These are phyloP conservation scores for Fistulina hepatica DNA, from an alignment of 1,284 basidiomycete genomes.

Conservation along the genomic window DNA sequence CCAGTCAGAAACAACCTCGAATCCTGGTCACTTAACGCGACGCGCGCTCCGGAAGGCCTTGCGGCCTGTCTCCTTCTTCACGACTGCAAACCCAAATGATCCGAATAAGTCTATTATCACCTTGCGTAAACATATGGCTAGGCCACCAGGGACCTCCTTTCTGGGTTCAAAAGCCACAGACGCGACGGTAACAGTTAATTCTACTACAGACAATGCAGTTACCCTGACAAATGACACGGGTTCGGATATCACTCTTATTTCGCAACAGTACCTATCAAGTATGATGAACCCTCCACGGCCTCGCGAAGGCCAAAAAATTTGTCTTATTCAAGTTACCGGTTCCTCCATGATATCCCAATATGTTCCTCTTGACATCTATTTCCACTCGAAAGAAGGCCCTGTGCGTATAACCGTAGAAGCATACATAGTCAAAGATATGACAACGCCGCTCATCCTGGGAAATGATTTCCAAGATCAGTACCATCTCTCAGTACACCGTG, in stretches of 20 bases:
- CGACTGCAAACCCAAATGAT: not conserved
- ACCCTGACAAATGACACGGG: conserved; percentile 11
- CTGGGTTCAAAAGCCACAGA: conserved; percentile 8
- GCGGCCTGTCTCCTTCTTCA: conserved; percentile 1
- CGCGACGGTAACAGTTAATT: conserved; percentile 4
- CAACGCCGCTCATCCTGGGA: conserved; percentile 20
- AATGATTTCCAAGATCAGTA: conserved; percentile 24
- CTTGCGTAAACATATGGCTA: conserved; percentile 9
- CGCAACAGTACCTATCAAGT: conserved; percentile 9
- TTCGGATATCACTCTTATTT: conserved; percentile 18
- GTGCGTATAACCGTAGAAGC: conserved; percentile 21
- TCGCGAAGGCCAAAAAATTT: conserved; percentile 16
- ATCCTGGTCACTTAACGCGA: not conserved
- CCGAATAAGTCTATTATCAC: conserved; percentile 1
- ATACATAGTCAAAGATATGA: conserved; percentile 19
- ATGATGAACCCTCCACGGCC: conserved; percentile 10
- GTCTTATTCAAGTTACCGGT: conserved; percentile 20
- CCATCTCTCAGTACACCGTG: conserved; percentile 19
- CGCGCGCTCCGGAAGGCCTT: conserved; percentile 1
- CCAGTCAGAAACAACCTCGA: not conserved
- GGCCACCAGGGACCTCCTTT: conserved; percentile 10
- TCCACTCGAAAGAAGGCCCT: conserved; percentile 17
- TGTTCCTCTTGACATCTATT: conserved; percentile 17
- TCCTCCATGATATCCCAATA: conserved; percentile 18
- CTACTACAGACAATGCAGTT: not conserved